Percentiles rank a stretch among this genome's conserved stretches.
Conservation (phyloP, 148 eudicot species). For the Pouteria glomerata region DNA sequence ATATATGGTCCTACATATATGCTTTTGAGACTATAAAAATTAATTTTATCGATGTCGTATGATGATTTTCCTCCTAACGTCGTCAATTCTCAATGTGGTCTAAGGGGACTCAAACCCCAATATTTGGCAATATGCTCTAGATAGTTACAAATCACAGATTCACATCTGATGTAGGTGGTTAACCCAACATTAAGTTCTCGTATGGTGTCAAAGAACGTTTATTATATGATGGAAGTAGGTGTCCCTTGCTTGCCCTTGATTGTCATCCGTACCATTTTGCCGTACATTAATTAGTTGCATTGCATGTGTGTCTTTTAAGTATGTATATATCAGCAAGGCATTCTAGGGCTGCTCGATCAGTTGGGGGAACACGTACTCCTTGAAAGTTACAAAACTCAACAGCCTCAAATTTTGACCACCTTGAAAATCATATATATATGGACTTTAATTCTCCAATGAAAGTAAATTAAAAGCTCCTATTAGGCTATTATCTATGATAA, state of each 20-base stretch:
- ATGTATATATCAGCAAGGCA: too few species aligned
- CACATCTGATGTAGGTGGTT: not conserved
- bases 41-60: slow-evolving; percentile 5
- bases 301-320: too few species aligned
- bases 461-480: too few species aligned
- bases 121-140: slow-evolving; percentile 5
- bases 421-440: too few species aligned
- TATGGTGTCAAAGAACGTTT: not conserved
- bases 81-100: slow-evolving; percentile 17
- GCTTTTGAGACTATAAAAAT: too few species aligned
- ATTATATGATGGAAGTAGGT: not conserved
- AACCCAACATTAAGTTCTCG: not conserved
- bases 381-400: too few species aligned
- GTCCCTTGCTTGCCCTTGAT: not conserved
- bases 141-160: not conserved
- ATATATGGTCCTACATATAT: not conserved
- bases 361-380: too few species aligned
- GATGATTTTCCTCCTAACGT: not conserved
- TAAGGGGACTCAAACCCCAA: slow-evolving; percentile 18
- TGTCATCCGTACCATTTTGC: too few species aligned
- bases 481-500: too few species aligned
- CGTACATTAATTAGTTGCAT: not conserved
- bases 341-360: too few species aligned
- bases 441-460: too few species aligned
- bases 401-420: too few species aligned